Conservation (phyloP, 1,284 basidiomycete genomes). For the Ustilago sp. region DNA sequence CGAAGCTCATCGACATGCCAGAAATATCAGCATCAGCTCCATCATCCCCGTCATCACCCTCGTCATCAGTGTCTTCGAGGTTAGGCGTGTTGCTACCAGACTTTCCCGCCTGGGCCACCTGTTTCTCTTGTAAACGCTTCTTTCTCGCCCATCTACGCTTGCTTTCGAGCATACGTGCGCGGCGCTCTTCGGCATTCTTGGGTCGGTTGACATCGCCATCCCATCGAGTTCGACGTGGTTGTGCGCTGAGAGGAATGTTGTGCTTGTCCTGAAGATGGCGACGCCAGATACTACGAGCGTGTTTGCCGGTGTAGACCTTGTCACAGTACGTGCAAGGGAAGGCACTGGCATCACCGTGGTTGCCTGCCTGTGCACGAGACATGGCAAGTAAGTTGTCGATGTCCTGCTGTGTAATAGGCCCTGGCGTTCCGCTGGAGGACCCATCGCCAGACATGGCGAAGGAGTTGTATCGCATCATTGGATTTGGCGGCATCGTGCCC, state of each 20-base stretch:
- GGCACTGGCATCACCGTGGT: slow-evolving; percentile 47
- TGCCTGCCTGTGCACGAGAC: slow-evolving; percentile 58
- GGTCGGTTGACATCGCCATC: slow-evolving; percentile 73
- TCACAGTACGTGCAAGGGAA: slow-evolving; percentile 71
- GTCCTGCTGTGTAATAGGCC: slow-evolving; percentile 49
- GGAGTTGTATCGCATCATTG: slow-evolving; percentile 47
- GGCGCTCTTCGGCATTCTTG: slow-evolving; percentile 72
- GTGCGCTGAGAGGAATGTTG: slow-evolving; percentile 72
- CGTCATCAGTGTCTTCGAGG: slow-evolving; percentile 35
- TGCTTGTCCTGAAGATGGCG: slow-evolving; percentile 75
- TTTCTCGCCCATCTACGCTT: slow-evolving; percentile 74
- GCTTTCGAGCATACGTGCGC: slow-evolving; percentile 72
- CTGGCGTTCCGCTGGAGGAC: slow-evolving; percentile 30
- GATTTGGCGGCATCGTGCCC: slow-evolving; percentile 23
- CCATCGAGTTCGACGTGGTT: slow-evolving; percentile 73
- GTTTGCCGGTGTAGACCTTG: slow-evolving; percentile 73
- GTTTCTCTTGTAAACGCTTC: slow-evolving; percentile 69
- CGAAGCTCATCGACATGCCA: slow-evolving; percentile 41
- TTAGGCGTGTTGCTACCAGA: slow-evolving; percentile 39
- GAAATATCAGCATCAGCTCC: slow-evolving; percentile 46
- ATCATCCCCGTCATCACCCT: slow-evolving; percentile 34
- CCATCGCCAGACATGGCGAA: slow-evolving; percentile 32
- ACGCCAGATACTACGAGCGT: slow-evolving; percentile 74
- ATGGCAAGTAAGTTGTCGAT: slow-evolving; percentile 62
- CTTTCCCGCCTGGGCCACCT: slow-evolving; percentile 37